phyloP scores from a whole-genome alignment of 1,139 yeast species.

The Debaryomycetaceae sp. region DNA sequence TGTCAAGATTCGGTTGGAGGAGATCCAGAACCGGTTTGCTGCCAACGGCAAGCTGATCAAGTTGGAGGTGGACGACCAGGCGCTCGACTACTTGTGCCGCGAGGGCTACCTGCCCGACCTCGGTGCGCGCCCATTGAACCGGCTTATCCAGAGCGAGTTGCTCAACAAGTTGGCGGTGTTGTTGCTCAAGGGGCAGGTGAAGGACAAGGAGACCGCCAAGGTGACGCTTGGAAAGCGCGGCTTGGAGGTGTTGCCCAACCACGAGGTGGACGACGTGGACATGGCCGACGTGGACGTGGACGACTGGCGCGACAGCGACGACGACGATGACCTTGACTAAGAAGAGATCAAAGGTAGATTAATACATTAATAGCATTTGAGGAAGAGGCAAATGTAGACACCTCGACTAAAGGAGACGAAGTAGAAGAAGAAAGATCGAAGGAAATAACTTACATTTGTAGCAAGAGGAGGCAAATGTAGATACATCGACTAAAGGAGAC shows the following conservation, averaged over 20 bases:
- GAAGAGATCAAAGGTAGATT: conserved; percentile 9
- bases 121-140: conserved; percentile 97
- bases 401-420: not conserved
- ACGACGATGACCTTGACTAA: conserved; percentile 39
- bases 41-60: conserved; percentile 74
- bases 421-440: not conserved
- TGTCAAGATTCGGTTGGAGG: conserved; percentile 76
- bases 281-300: conserved; percentile 53
- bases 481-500: conserved; percentile 1
- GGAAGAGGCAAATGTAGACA: conserved; percentile 1
- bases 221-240: conserved; percentile 62
- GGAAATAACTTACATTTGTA: not conserved
- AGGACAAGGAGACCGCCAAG: conserved; percentile 78
- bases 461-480: not conserved
- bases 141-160: conserved; percentile 84
- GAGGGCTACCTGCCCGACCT: conserved; percentile 89
- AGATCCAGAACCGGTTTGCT: conserved; percentile 80
- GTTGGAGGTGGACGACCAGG: conserved; percentile 65
- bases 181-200: conserved; percentile 79
- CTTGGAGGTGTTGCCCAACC: conserved; percentile 80
- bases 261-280: conserved; percentile 58
- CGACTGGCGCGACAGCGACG: conserved; percentile 53
- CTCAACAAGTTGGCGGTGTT: conserved; percentile 86
- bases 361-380: not conserved
- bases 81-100: conserved; percentile 74